Percentiles rank a stretch among this genome's conserved stretches.
Evolutionary conservation across 1,284 basidiomycete species (phyloP).

Genomic region (Malassezia equina): DNA sequence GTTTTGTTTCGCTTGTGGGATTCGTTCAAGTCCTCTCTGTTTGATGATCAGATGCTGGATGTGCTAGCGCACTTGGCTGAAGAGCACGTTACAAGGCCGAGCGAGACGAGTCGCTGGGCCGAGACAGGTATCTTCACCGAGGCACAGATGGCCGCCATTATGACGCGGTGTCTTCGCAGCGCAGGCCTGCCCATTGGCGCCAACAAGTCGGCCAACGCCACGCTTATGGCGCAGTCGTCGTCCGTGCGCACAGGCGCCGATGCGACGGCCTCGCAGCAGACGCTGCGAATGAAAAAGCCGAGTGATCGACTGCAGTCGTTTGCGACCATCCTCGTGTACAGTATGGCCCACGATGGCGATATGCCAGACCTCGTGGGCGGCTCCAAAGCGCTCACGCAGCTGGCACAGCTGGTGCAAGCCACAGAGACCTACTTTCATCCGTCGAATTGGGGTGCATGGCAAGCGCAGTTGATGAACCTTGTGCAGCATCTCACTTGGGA

Average conservation of each 20-base stretch:
- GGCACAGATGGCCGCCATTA: conserved; percentile 71
- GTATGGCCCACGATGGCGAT: conserved; percentile 68
- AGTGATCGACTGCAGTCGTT: conserved; percentile 65
- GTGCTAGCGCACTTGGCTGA: conserved; percentile 66
- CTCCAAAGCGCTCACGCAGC: conserved; percentile 75
- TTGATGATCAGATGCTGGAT: conserved; percentile 78
- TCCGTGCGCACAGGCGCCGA: conserved; percentile 49
- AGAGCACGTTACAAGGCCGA: conserved; percentile 56
- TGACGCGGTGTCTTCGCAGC: conserved; percentile 74
- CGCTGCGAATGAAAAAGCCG: conserved; percentile 65
- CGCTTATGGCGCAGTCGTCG: conserved; percentile 38
- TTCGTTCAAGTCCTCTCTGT: conserved; percentile 65
- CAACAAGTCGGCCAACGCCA: conserved; percentile 28
- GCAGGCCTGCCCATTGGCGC: conserved; percentile 61
- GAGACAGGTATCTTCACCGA: conserved; percentile 81
- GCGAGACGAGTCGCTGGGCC: conserved; percentile 51
- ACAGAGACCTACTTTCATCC: conserved; percentile 90
- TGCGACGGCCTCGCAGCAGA: conserved; percentile 57
- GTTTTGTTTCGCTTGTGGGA: conserved; percentile 67
- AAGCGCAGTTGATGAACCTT: conserved; percentile 65
- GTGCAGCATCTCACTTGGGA: conserved; percentile 70
- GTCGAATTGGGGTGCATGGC: conserved; percentile 44
- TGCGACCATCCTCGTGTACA: conserved; percentile 79
- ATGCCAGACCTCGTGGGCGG: conserved; percentile 58
- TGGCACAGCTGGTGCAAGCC: conserved; percentile 79